Percentiles rank a stretch among this genome's conserved stretches.
Evolutionary conservation across 352 stramenopile species (phyloP).

Genomic region (Globisporangium viniferum): DNA sequence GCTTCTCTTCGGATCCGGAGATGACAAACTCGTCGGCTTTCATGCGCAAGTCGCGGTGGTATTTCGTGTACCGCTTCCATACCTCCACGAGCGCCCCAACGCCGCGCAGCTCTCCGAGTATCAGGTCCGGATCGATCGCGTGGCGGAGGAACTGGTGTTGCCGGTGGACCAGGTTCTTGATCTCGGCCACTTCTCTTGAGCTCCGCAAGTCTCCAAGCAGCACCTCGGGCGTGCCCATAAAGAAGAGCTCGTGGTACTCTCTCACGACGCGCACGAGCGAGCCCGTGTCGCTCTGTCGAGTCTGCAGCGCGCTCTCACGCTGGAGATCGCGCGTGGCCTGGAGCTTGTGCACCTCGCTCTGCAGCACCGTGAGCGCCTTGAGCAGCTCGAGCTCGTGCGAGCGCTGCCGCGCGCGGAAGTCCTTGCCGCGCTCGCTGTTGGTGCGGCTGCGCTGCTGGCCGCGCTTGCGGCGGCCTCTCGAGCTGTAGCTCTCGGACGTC

Average conservation of each 20-base stretch:
- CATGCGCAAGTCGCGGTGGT: not conserved
- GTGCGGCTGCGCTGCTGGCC: conserved; percentile 1
- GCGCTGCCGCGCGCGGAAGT: conserved; percentile 1
- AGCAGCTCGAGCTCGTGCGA: conserved; percentile 2
- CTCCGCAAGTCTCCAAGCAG: not conserved
- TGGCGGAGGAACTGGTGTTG: not conserved
- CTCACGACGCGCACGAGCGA: conserved; percentile 1
- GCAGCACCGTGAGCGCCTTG: not conserved
- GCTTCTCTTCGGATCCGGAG: not conserved
- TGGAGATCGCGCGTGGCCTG: not conserved
- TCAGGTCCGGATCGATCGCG: conserved; percentile 1
- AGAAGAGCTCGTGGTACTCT: conserved; percentile 7
- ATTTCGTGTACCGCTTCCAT: conserved; percentile 8
- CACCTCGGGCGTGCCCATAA: not conserved
- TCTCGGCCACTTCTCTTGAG: not conserved
- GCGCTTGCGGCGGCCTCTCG: not conserved
- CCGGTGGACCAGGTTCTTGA: not conserved
- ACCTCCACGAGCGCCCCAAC: not conserved
- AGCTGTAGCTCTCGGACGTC: not conserved
- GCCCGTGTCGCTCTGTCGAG: not conserved
- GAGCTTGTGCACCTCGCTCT: conserved; percentile 8
- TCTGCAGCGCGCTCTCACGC: not conserved
- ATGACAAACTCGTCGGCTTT: not conserved
- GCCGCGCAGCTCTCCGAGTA: not conserved
- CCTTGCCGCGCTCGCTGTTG: conserved; percentile 12